These are phyloP conservation scores for Exophiala sideris DNA, from an alignment of 2,329 filamentous ascomycete genomes.

Conservation along the genomic window DNA sequence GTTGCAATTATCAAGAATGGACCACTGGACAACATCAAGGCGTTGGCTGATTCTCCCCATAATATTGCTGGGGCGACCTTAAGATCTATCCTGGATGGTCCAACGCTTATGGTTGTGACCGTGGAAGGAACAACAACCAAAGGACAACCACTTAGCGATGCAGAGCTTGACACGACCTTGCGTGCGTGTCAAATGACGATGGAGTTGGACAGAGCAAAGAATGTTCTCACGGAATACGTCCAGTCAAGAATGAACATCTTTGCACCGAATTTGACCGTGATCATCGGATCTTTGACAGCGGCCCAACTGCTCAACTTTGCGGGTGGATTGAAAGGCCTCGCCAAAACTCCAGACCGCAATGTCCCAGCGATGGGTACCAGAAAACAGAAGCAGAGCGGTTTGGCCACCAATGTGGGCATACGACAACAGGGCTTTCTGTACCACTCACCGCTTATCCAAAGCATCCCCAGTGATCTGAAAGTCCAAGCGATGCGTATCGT, in stretches of 20 bases:
- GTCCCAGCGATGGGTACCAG: slow-evolving; percentile 87
- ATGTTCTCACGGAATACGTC: slow-evolving; percentile 84
- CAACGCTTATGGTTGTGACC: slow-evolving; percentile 91
- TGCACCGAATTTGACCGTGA: slow-evolving; percentile 84
- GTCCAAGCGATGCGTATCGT: slow-evolving; percentile 94
- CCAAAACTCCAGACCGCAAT: slow-evolving; percentile 91
- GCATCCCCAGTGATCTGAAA: slow-evolving; percentile 80
- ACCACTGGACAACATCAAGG: slow-evolving; percentile 83
- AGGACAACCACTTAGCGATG: slow-evolving; percentile 70
- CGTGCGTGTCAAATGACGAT: slow-evolving; percentile 84
- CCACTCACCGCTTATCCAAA: slow-evolving; percentile 82
- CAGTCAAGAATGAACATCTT: slow-evolving; percentile 96
- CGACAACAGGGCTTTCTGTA: slow-evolving; percentile 92
- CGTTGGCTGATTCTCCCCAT: slow-evolving; percentile 69
- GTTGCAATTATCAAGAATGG: slow-evolving; percentile 91
- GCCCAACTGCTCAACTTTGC: slow-evolving; percentile 95
- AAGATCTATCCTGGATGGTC: slow-evolving; percentile 77
- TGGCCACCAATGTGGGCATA: slow-evolving; percentile 89
- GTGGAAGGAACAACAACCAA: slow-evolving; percentile 90
- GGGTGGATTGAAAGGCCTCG: slow-evolving; percentile 81
- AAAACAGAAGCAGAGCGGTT: slow-evolving; percentile 72
- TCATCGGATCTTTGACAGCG: slow-evolving; percentile 88
- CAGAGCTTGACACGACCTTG: slow-evolving; percentile 70
- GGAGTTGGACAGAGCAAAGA: slow-evolving; percentile 82
- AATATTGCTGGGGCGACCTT: slow-evolving; percentile 75